Evolutionary conservation across 2,329 filamentous ascomycete species (phyloP), one percentile per base, ranked within the genome.

Genomic region (Fusarium begoniae): DNA sequence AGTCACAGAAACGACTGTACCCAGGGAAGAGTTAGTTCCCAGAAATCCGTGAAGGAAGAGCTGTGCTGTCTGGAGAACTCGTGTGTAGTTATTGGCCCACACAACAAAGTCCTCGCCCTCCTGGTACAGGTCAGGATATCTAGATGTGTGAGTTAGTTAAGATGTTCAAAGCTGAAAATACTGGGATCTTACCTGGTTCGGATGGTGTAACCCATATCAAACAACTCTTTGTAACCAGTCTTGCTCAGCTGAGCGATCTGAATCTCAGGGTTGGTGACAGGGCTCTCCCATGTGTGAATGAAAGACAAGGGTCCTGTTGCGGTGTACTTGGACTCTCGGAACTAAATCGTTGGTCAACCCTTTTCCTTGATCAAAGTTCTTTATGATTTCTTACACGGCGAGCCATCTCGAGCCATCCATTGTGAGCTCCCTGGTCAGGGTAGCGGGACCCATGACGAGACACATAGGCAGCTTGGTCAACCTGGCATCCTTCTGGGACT

Each of bases 61-160:
- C 58, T 88, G 83, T 4, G 90, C 90, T 5, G 90, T 90, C 78
- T 92, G 88, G 17, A 92, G 82, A 2, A 91, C 90, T 11, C 89
- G 86, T 11, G 88, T 87, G 79, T 92, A 92, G 74, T 90, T 88
- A 78, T 93, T 93, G 24, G 90, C 87, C 89, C 90, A 93, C 12
- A 91, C 86, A 14, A 87, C 83, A 74, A 92, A 91, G 14, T 83
- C 77, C 10, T 85, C 82, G 12, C 85, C 85, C 57, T 87, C 83
- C 3, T 78, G 74, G 73, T 89, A 88, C 24, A 92, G 84, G 43
- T 86, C 79, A 0, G 85, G 84, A 63, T 87, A 87, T 57, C 83
- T 83, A 32, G 32, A 32, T 32, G 13, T 8, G n/a, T 14, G 3
- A 4, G 40, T 69, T 3, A 70, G 68, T 17, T 8, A 2, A 3